Percentiles rank a stretch among this genome's conserved stretches.
Evolutionary conservation across 2,329 filamentous ascomycete species (phyloP).

Genomic region (Dactylellina sp.): DNA sequence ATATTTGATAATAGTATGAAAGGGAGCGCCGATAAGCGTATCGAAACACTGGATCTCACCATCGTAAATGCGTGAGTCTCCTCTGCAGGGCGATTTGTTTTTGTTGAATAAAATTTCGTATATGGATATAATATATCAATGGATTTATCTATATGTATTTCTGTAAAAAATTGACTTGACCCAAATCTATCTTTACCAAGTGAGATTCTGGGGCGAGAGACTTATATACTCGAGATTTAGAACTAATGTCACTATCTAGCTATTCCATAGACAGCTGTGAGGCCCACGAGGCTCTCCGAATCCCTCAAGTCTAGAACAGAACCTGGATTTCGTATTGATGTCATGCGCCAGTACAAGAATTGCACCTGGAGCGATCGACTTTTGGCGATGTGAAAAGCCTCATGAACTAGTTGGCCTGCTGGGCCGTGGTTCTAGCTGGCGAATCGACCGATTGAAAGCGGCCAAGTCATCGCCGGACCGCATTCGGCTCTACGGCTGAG

Average conservation of each 20-base stretch:
- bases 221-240: slow-evolving; percentile 22
- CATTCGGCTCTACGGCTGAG: slow-evolving; percentile 27
- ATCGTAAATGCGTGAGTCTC: slow-evolving; percentile 13
- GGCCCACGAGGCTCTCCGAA: background rate
- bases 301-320: slow-evolving; percentile 11
- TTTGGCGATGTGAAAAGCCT: slow-evolving; percentile 7
- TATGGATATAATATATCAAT: background rate
- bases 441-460: slow-evolving; percentile 31
- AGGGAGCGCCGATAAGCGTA: slow-evolving; percentile 14
- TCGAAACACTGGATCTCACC: background rate
- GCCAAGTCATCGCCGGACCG: slow-evolving; percentile 27
- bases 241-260: background rate
- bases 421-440: slow-evolving; percentile 4
- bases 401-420: slow-evolving; percentile 2
- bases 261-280: slow-evolving; percentile 18
- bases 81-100: background rate
- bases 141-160: background rate
- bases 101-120: background rate
- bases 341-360: slow-evolving; percentile 19
- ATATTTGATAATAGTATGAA: slow-evolving; percentile 18
- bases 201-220: slow-evolving; percentile 7
- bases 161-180: slow-evolving; percentile 25
- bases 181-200: background rate
- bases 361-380: background rate
- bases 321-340: slow-evolving; percentile 33